Evolutionary conservation across 1,284 basidiomycete species (phyloP).

Genomic region (Trichosporon ovoides): DNA sequence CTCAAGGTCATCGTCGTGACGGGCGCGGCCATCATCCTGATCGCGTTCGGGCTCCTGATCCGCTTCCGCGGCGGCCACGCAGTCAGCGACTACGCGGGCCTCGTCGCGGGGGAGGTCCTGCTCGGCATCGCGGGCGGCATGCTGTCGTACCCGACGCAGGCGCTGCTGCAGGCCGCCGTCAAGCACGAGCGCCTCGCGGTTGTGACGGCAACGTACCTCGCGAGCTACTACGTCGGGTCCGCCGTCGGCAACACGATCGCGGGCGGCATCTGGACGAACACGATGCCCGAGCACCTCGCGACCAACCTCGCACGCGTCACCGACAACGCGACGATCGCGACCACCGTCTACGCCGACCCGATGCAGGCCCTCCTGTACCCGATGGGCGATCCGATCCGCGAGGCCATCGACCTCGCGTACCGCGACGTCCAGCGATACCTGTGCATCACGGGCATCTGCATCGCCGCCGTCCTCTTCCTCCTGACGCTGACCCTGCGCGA

Average conservation of each 20-base stretch:
- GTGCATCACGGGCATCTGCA: constrained; percentile 40
- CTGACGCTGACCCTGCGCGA: constrained; percentile 29
- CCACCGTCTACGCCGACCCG: constrained; percentile 41
- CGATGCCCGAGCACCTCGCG: constrained; percentile 23
- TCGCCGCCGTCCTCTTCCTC: constrained; percentile 28
- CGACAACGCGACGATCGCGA: constrained; percentile 38
- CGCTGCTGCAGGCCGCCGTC: constrained; percentile 45
- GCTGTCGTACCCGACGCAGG: constrained; percentile 50
- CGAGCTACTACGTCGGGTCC: constrained; percentile 48
- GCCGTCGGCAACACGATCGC: constrained; percentile 48
- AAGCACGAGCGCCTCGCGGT: constrained; percentile 48
- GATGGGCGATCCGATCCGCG: constrained; percentile 41
- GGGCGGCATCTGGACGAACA: constrained; percentile 46
- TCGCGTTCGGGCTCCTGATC: constrained; percentile 49
- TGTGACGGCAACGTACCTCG: constrained; percentile 47
- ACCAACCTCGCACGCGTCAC: constrained; percentile 13
- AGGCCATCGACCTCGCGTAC: constrained; percentile 36
- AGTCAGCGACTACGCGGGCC: constrained; percentile 29
- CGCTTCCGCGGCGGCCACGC: constrained; percentile 46
- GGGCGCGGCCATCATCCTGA: constrained; percentile 31
- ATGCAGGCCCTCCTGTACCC: constrained; percentile 34
- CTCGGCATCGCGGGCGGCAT: constrained; percentile 48
- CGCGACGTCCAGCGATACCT: constrained; percentile 38
- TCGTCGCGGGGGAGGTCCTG: constrained; percentile 49
- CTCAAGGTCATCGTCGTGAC: constrained; percentile 48